Evolutionary conservation across 2,329 filamentous ascomycete genomes (phyloP), one percentile per base, ranked within the genome.

Genomic region (Cytospora piceae): DNA sequence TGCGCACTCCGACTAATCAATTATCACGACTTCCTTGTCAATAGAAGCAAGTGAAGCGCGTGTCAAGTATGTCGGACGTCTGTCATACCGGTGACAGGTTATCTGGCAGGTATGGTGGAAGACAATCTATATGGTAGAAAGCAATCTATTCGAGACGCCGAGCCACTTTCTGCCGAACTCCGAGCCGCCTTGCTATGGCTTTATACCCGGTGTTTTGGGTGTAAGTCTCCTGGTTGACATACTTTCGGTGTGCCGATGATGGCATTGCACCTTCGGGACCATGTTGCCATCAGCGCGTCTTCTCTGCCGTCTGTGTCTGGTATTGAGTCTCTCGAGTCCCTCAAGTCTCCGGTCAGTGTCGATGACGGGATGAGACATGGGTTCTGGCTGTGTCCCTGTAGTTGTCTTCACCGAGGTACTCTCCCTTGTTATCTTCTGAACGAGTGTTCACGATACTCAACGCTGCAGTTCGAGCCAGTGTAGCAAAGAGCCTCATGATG

Each of bases 91-190:
- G 22, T 49, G 46, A 14, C 46, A 49, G n/a, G n/a, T 24, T n/a
- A 46, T 22, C 46, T 49, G n/a, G n/a, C n/a, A 49, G n/a, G 46
- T 2, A 49, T 14, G 20, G 9, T 20, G 14, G 14, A 37, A 49
- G 6, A n/a, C 46, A 24, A 49, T 49, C n/a, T 49, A 49, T 22
- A n/a, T n/a, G 20, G 9, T 20, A 37, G 14, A 37, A 49, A 20
- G 46, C 46, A 24, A 49, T 49, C n/a, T 49, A 49, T 22, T 49
- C 46, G 46, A 49, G n/a, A 49, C 46, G 46, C 46, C 46, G 46
- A 49, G 46, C n/a, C 7, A 7, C n/a, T 49, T 49, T 12, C 46
- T 49, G 11, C 46, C 46, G 46, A 49, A 14, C 22, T 14, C n/a
- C 46, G 46, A 22, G 9, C 46, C 46, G 46, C n/a, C 46, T n/a